Conservation (phyloP, 495 filamentous ascomycete species). For the Eremomyces bilateralis region DNA sequence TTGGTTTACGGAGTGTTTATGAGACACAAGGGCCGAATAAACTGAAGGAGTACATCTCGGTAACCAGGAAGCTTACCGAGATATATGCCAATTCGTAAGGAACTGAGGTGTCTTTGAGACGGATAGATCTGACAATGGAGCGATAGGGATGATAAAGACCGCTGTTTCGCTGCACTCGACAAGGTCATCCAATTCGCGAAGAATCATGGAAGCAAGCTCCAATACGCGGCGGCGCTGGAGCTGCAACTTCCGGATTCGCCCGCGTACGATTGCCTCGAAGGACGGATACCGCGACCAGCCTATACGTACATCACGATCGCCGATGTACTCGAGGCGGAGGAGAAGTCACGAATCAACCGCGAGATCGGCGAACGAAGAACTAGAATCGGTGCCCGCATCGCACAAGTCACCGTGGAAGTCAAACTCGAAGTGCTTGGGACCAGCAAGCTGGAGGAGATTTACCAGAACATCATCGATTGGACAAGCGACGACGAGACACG, state of each 20-base stretch:
- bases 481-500: slow-evolving; percentile 64
- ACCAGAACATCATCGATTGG: slow-evolving; percentile 74
- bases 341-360: slow-evolving; percentile 76
- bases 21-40: slow-evolving; percentile 48
- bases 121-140: slow-evolving; percentile 6
- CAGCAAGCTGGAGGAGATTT: slow-evolving; percentile 52
- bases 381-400: slow-evolving; percentile 61
- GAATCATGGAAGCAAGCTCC: slow-evolving; percentile 42
- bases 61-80: slow-evolving; percentile 46
- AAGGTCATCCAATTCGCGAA: slow-evolving; percentile 53
- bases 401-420: slow-evolving; percentile 66
- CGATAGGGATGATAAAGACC: slow-evolving; percentile 35
- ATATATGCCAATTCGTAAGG: slow-evolving; percentile 47
- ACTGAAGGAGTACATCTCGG: slow-evolving; percentile 51
- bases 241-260: slow-evolving; percentile 55
- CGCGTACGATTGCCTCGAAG: slow-evolving; percentile 66
- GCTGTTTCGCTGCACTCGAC: slow-evolving; percentile 62
- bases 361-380: slow-evolving; percentile 79
- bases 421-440: slow-evolving; percentile 57
- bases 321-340: slow-evolving; percentile 67
- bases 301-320: slow-evolving; percentile 65
- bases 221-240: slow-evolving; percentile 52
- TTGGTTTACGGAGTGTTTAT: slow-evolving; percentile 72
- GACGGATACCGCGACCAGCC: slow-evolving; percentile 57
- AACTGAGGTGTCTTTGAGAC: too few relatives aligned